Conservation (phyloP, 2,329 filamentous ascomycete species). For the Thermomyces lanuginosus region DNA sequence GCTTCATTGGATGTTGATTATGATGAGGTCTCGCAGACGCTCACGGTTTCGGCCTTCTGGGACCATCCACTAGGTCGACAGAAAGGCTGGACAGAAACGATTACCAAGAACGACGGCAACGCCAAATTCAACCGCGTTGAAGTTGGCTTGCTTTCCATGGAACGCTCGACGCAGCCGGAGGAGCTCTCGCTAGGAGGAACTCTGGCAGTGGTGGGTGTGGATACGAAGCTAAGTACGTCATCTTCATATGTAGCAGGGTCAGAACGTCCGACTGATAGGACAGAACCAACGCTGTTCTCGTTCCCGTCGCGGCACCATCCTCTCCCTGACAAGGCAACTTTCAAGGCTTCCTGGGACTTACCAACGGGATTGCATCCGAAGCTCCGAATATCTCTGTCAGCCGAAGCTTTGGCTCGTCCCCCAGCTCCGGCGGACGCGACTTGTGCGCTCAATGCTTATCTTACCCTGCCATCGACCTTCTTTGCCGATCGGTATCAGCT, state of each 20-base stretch:
- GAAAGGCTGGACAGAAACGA: slow-evolving; percentile 32
- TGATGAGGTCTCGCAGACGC: slow-evolving; percentile 48
- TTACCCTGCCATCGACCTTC: slow-evolving; percentile 64
- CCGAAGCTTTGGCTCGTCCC: slow-evolving; percentile 33
- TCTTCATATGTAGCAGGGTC: background rate
- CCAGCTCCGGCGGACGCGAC: slow-evolving; percentile 31
- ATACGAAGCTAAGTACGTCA: slow-evolving; percentile 45
- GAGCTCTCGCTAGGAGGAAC: slow-evolving; percentile 67
- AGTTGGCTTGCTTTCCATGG: slow-evolving; percentile 58
- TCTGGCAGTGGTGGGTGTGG: slow-evolving; percentile 60
- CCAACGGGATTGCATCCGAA: slow-evolving; percentile 76
- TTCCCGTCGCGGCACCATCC: slow-evolving; percentile 66
- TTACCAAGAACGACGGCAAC: slow-evolving; percentile 15
- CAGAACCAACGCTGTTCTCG: slow-evolving; percentile 62
- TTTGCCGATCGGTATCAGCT: slow-evolving; percentile 86
- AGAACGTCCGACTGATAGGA: slow-evolving; percentile 6
- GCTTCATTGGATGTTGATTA: slow-evolving; percentile 62
- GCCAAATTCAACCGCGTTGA: slow-evolving; percentile 45
- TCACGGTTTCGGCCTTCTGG: slow-evolving; percentile 53
- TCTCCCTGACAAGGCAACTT: slow-evolving; percentile 35
- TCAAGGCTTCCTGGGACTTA: slow-evolving; percentile 46
- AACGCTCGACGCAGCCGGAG: slow-evolving; percentile 43
- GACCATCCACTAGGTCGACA: slow-evolving; percentile 14
- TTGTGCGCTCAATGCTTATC: slow-evolving; percentile 61
- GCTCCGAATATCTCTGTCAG: slow-evolving; percentile 47